These are phyloP conservation scores for Vanrija pseudolonga DNA, from an alignment of 1,284 basidiomycete genomes.

Conservation along the genomic window DNA sequence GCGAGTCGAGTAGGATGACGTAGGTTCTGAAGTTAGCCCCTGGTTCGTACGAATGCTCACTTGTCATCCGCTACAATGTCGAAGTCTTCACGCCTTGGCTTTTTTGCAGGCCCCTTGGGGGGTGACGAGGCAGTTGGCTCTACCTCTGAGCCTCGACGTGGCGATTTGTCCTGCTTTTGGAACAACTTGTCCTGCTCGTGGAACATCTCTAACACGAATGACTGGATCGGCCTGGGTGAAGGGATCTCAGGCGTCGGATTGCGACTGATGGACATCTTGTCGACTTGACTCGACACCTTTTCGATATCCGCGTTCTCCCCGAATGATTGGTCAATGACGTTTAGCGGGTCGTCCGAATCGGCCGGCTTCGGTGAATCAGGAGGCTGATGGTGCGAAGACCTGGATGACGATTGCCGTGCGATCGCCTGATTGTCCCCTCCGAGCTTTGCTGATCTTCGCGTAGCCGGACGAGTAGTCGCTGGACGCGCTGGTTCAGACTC, in stretches of 20 bases:
- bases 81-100: slow-evolving; percentile 4
- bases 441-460: neutral
- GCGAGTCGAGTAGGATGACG: slow-evolving; percentile 83
- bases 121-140: neutral
- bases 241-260: neutral
- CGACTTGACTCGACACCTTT: neutral
- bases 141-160: neutral
- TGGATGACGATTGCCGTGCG: too few species aligned
- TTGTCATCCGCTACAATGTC: slow-evolving; percentile 18
- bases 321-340: slow-evolving; percentile 21
- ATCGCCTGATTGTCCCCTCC: too few species aligned
- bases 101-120: neutral
- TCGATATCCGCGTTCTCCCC: neutral
- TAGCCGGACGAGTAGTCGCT: neutral
- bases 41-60: slow-evolving; percentile 12
- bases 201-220: neutral
- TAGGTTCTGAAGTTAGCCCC: slow-evolving; percentile 56
- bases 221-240: slow-evolving; percentile 6
- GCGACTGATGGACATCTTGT: slow-evolving; percentile 5
- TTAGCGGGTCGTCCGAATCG: slow-evolving; percentile 16
- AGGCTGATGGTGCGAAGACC: too few species aligned
- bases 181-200: slow-evolving; percentile 1
- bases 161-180: neutral
- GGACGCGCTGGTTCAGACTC: neutral
- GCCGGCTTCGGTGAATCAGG: too few species aligned